Conservation (phyloP, 495 filamentous ascomycete genomes). For the Pseudoneurospora amorphoporcata region DNA sequence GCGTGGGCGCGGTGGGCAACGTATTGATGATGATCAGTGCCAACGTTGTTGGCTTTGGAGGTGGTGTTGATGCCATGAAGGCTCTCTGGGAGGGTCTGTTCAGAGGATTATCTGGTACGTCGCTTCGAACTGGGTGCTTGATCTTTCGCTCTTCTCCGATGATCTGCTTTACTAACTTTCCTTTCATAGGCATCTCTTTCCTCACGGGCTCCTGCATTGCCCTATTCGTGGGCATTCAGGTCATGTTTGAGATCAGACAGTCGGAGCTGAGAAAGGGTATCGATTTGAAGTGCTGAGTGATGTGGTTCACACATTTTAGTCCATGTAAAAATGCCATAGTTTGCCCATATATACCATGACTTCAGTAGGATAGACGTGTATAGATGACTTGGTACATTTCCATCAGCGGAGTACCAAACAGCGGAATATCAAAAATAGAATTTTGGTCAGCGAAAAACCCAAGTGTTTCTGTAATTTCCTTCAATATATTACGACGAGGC, state of each 20-base stretch:
- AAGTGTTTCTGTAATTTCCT: neutral
- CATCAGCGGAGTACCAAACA: neutral
- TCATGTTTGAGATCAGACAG: constrained; percentile 95
- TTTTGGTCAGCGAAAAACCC: neutral
- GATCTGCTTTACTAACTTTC: constrained; percentile 6
- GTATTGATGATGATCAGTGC: constrained; percentile 93
- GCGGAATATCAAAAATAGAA: neutral
- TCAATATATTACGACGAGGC: neutral
- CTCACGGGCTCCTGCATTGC: constrained; percentile 54
- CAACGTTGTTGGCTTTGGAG: constrained; percentile 88
- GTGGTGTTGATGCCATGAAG: constrained; percentile 80
- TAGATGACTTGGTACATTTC: neutral
- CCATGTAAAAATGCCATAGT: neutral
- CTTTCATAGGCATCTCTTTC: constrained; percentile 53
- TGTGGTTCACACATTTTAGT: neutral
- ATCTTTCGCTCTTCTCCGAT: neutral
- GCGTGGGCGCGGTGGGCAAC: constrained; percentile 77
- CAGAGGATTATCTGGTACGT: constrained; percentile 56
- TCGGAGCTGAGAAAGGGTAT: constrained; percentile 73
- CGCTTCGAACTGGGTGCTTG: neutral
- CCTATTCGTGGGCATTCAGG: constrained; percentile 77
- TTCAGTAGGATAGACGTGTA: neutral
- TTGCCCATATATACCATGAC: neutral
- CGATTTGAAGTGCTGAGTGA: constrained; percentile 63
- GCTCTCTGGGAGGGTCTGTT: constrained; percentile 65